These are phyloP conservation scores for Handroanthus guayacan DNA, from an alignment of 257 asterid genomes.

Conservation along the genomic window DNA sequence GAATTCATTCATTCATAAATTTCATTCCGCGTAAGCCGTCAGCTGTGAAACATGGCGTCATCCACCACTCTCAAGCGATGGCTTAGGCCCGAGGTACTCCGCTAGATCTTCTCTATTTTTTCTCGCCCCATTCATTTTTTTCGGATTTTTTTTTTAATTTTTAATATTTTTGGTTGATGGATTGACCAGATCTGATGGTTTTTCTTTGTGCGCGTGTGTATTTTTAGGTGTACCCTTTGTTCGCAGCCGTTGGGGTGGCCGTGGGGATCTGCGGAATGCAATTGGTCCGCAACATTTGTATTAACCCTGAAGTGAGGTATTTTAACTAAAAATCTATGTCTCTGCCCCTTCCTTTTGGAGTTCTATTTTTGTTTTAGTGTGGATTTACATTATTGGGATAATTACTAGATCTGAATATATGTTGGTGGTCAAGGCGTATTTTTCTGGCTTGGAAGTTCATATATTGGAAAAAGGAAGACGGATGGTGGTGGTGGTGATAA, in stretches of 20 bases:
- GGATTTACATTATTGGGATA: background rate
- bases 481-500: background rate
- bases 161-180: background rate
- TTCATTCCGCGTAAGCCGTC: conserved; percentile 27
- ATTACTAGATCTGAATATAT: conserved; percentile 29
- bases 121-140: background rate
- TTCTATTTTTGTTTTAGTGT: background rate
- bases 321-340: background rate
- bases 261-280: conserved; percentile 93
- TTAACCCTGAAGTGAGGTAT: conserved; percentile 96
- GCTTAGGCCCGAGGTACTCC: conserved; percentile 86
- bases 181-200: conserved; percentile 45
- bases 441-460: background rate
- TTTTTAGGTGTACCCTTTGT: conserved; percentile 79
- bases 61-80: conserved; percentile 69
- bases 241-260: conserved; percentile 86
- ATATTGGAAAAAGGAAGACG: background rate
- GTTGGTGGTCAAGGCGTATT: conserved; percentile 11
- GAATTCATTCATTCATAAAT: conserved; percentile 3
- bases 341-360: background rate
- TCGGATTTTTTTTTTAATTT: background rate
- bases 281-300: conserved; percentile 75
- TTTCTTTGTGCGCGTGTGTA: conserved; percentile 3
- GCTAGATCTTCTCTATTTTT: conserved; percentile 38
- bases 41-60: conserved; percentile 58